phyloP scores from a whole-genome alignment of 805 yeast genomes.

The Candida loeiensis region DNA sequence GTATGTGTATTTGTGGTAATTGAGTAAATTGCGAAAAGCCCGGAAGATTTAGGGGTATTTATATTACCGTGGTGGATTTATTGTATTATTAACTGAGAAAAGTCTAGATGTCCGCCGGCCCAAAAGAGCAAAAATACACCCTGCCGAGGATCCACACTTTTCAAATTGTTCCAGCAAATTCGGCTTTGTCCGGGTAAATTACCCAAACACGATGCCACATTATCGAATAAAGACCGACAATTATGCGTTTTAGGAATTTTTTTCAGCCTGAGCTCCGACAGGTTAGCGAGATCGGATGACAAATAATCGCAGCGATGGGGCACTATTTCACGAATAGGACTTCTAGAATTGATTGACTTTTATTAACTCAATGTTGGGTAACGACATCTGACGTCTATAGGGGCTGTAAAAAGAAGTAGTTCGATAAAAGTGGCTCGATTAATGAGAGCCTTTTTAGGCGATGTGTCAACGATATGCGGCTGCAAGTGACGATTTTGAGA shows the following conservation, averaged over 20 bases:
- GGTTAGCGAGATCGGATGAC: background rate
- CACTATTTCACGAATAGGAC: no score
- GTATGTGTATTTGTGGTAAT: slow-evolving; percentile 2
- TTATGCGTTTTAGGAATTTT: background rate
- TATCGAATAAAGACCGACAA: slow-evolving; percentile 46
- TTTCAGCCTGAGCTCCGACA: background rate
- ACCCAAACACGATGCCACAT: slow-evolving; percentile 14
- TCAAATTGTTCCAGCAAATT: slow-evolving; percentile 1
- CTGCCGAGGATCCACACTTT: slow-evolving; percentile 3
- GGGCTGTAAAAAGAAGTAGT: no score
- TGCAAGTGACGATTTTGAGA: no score
- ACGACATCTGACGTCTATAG: no score
- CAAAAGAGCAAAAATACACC: background rate
- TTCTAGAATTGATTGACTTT: no score
- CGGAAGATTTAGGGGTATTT: slow-evolving; percentile 2
- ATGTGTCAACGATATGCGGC: no score
- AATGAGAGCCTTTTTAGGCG: no score
- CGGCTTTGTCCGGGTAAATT: slow-evolving; percentile 5
- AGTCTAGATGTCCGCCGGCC: slow-evolving; percentile 10
- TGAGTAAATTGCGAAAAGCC: background rate
- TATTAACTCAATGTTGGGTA: no score
- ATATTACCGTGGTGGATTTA: slow-evolving; percentile 1
- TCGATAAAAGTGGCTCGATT: no score
- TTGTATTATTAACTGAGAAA: slow-evolving; percentile 8
- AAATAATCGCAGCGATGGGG: no score